phyloP scores from a whole-genome alignment of 2,329 filamentous ascomycete genomes.

The Xylariomycetidae sp. region DNA sequence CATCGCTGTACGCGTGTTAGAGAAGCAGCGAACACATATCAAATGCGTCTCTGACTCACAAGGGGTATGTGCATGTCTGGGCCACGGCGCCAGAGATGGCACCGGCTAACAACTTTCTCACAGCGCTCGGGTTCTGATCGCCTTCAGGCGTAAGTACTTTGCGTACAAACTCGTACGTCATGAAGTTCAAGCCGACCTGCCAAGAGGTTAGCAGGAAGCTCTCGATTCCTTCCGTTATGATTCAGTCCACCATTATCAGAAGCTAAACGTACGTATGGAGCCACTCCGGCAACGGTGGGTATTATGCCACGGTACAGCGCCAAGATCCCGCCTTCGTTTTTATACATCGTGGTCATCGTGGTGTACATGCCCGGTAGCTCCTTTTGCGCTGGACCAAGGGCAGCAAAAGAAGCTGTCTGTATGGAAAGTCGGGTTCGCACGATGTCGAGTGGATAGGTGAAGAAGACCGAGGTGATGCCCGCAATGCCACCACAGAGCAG shows the following conservation, averaged over 20 bases:
- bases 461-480: conserved; percentile 89
- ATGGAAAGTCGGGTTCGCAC: conserved; percentile 93
- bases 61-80: conserved; percentile 96
- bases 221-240: no score
- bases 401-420: conserved; percentile 92
- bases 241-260: conserved; percentile 2
- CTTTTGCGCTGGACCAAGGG: conserved; percentile 56
- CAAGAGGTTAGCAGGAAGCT: conserved; percentile 1
- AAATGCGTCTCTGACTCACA: conserved; percentile 52
- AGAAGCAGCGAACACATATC: no score
- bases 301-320: conserved; percentile 93
- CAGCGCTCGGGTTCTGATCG: conserved; percentile 71
- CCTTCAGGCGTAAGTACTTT: conserved; percentile 82
- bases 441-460: conserved; percentile 96
- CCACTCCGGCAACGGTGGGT: conserved; percentile 90
- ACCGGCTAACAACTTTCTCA: conserved; percentile 80
- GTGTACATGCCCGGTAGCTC: conserved; percentile 87
- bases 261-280: conserved; percentile 66
- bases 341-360: conserved; percentile 80
- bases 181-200: conserved; percentile 92
- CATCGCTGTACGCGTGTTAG: conserved; percentile 55
- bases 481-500: conserved; percentile 87
- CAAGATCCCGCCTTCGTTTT: conserved; percentile 74
- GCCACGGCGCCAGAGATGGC: conserved; percentile 94
- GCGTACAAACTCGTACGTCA: conserved; percentile 90